These are phyloP conservation scores for Aschersonia sp. DNA, from an alignment of 2,329 filamentous ascomycete genomes.

Conservation along the genomic window DNA sequence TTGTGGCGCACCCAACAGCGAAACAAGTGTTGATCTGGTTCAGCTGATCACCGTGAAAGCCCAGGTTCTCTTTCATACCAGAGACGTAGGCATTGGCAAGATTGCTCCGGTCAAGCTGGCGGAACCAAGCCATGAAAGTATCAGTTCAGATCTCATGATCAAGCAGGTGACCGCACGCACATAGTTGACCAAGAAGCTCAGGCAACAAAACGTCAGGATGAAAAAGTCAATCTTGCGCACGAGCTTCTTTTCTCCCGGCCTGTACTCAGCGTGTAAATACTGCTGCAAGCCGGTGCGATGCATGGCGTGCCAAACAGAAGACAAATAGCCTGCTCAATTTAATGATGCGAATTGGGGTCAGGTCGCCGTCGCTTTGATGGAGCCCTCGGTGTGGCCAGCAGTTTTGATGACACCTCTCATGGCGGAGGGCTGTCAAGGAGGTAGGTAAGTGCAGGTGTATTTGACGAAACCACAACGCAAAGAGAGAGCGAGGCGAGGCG, in stretches of 20 bases:
- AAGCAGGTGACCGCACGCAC: background rate
- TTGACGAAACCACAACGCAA: no score
- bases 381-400: no score
- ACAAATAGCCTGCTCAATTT: background rate
- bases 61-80: conserved; percentile 35
- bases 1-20: conserved; percentile 36
- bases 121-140: background rate
- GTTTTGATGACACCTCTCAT: no score
- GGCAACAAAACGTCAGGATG: conserved; percentile 5
- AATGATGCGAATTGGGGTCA: no score
- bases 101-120: conserved; percentile 16
- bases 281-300: conserved; percentile 10
- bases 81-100: conserved; percentile 25
- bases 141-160: background rate
- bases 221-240: conserved; percentile 41
- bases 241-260: conserved; percentile 26
- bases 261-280: conserved; percentile 19
- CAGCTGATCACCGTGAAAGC: conserved; percentile 26
- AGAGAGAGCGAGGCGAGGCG: no score
- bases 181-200: conserved; percentile 4
- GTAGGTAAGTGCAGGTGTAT: no score
- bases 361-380: no score
- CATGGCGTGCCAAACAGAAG: background rate
- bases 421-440: no score
- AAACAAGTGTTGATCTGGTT: conserved; percentile 39